A percentile compares a stretch with the other conserved stretches of the same genome.
These are phyloP conservation scores for Chrysoporthe deuterocubensis DNA, from an alignment of 2,329 filamentous ascomycete species.

Conservation along the genomic window DNA sequence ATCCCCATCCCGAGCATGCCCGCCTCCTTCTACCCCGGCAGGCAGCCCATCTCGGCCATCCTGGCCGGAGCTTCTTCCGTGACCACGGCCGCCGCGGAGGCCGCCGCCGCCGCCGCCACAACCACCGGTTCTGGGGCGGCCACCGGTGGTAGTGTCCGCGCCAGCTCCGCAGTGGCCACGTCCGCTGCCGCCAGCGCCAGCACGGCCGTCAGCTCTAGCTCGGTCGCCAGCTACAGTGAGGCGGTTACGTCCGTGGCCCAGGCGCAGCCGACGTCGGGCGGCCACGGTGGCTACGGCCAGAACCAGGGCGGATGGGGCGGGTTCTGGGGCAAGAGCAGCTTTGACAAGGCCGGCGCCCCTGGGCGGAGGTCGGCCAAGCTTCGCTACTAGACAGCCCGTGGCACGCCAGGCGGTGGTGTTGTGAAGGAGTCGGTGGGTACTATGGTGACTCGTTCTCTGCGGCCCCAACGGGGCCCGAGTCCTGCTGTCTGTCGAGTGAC, in stretches of 20 bases:
- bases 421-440: not conserved
- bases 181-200: constrained; percentile 1
- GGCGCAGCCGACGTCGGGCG: constrained; percentile 8
- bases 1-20: constrained; percentile 28
- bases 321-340: not conserved
- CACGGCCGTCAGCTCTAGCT: not conserved
- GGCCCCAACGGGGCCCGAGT: not conserved
- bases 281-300: constrained; percentile 6
- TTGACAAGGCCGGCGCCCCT: not conserved
- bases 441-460: not conserved
- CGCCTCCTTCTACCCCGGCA: constrained; percentile 27
- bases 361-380: constrained; percentile 4
- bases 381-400: constrained; percentile 1
- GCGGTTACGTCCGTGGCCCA: constrained; percentile 9
- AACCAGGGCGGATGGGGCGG: constrained; percentile 12
- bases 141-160: not conserved
- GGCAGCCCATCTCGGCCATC: constrained; percentile 24
- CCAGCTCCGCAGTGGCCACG: constrained; percentile 5
- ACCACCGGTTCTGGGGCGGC: not conserved
- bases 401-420: not conserved
- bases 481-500: not conserved
- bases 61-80: constrained; percentile 13
- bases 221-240: constrained; percentile 5
- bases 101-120: not conserved
- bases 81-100: constrained; percentile 15